Evolutionary conservation across 768 basidiomycete genomes (phyloP).

Genomic region (Tubosaeta sp.): DNA sequence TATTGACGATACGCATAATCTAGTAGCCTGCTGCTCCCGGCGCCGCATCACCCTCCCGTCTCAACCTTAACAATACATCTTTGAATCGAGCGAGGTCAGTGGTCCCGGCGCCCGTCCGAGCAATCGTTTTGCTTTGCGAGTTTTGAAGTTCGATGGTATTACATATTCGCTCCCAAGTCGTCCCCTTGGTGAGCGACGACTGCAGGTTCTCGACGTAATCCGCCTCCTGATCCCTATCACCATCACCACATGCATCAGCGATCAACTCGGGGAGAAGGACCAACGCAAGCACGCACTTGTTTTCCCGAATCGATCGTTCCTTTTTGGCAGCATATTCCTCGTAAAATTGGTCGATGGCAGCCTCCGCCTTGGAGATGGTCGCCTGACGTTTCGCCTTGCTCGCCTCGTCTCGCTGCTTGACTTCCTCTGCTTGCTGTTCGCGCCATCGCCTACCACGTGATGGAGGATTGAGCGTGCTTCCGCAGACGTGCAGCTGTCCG

Average conservation of each 20-base stretch:
- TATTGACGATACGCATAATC: slow-evolving; percentile 8
- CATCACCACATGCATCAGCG: slow-evolving; percentile 1
- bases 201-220: slow-evolving; percentile 71
- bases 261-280: neutral
- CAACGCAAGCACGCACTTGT: slow-evolving; percentile 60
- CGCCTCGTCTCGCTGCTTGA: slow-evolving; percentile 75
- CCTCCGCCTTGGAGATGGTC: slow-evolving; percentile 78
- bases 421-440: slow-evolving; percentile 79
- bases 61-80: slow-evolving; percentile 85
- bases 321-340: slow-evolving; percentile 85
- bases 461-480: neutral
- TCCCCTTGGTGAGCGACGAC: slow-evolving; percentile 78
- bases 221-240: slow-evolving; percentile 75
- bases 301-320: slow-evolving; percentile 86
- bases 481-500: too few relatives aligned
- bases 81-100: slow-evolving; percentile 89
- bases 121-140: slow-evolving; percentile 94
- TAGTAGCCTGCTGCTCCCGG: slow-evolving; percentile 94
- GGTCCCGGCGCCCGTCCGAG: slow-evolving; percentile 80
- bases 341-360: slow-evolving; percentile 86
- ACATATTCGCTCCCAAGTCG: slow-evolving; percentile 95
- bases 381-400: slow-evolving; percentile 76
- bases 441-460: slow-evolving; percentile 70
- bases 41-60: slow-evolving; percentile 85
- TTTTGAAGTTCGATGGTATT: slow-evolving; percentile 85